Percentiles rank a stretch among this genome's conserved stretches.
phyloP scores from a whole-genome alignment of 352 stramenopile species.

The Phytophthora idaei region DNA sequence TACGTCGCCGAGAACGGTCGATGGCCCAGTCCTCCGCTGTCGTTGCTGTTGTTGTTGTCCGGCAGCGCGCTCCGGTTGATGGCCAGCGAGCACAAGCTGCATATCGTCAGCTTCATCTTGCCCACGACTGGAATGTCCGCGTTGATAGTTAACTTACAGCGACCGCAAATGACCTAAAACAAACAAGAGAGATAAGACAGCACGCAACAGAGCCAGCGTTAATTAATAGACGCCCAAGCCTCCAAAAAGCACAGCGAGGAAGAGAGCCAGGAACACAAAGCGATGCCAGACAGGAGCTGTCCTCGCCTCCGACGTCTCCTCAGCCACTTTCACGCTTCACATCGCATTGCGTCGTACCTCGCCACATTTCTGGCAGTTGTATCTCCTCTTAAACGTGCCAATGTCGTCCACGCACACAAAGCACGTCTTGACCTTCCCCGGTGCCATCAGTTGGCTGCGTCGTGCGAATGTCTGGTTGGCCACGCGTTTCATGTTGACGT shows the following conservation, averaged over 20 bases:
- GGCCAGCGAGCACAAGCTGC: constrained; percentile 73
- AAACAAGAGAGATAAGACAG: constrained; percentile 23
- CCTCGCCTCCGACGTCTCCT: background rate
- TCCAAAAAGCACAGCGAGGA: constrained; percentile 3
- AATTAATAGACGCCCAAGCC: constrained; percentile 13
- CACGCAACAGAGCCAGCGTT: constrained; percentile 17
- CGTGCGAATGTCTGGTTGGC: constrained; percentile 76
- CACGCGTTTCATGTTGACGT: constrained; percentile 81
- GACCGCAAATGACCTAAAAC: constrained; percentile 64
- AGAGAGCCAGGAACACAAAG: constrained; percentile 16
- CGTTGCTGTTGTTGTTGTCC: constrained; percentile 50
- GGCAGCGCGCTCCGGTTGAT: constrained; percentile 73
- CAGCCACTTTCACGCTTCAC: background rate
- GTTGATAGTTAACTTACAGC: constrained; percentile 76
- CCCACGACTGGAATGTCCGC: constrained; percentile 84
- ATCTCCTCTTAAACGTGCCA: constrained; percentile 78
- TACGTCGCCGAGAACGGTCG: constrained; percentile 57
- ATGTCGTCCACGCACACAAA: constrained; percentile 86
- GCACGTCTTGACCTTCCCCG: constrained; percentile 77
- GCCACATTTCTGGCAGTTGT: constrained; percentile 87
- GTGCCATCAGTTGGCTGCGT: constrained; percentile 66
- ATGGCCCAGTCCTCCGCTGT: constrained; percentile 36
- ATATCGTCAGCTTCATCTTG: constrained; percentile 89
- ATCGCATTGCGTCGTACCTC: constrained; percentile 45
- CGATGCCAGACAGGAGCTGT: background rate